Conservation (phyloP, 2,329 filamentous ascomycete species). For the Fusarium longipes region DNA sequence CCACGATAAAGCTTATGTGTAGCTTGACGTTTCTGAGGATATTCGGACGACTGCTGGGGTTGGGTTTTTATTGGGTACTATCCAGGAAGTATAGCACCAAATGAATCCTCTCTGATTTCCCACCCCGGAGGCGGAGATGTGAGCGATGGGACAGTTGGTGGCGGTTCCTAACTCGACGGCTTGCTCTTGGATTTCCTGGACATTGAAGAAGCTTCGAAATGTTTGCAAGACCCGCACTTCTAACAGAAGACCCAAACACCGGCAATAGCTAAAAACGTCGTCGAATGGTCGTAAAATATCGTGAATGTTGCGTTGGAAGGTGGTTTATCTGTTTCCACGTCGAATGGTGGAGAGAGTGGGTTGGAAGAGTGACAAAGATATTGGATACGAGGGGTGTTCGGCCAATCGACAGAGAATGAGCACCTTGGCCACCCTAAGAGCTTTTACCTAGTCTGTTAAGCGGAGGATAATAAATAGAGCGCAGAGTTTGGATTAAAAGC, state of each 20-base stretch:
- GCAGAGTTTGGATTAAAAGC: constrained; percentile 12
- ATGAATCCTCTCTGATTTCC: not conserved
- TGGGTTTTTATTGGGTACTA: not conserved
- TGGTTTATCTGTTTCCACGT: constrained; percentile 31
- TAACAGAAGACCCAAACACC: not conserved
- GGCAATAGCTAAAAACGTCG: constrained; percentile 2
- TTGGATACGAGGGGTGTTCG: constrained; percentile 5
- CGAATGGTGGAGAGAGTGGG: constrained; percentile 35
- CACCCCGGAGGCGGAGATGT: not conserved
- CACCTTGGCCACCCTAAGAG: not conserved
- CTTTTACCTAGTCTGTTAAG: not conserved
- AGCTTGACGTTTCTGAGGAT: not conserved
- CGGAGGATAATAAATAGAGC: constrained; percentile 5
- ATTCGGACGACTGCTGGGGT: not conserved
- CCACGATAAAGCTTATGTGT: not conserved
- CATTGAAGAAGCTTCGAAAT: constrained; percentile 34
- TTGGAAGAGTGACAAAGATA: constrained; percentile 29
- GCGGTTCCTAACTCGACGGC: not conserved
- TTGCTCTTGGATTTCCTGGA: not conserved
- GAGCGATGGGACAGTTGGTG: not conserved
- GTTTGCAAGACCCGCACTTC: not conserved
- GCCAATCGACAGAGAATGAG: not conserved
- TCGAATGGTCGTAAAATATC: constrained; percentile 13
- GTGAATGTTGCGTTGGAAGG: constrained; percentile 25
- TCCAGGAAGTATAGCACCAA: not conserved